Evolutionary conservation across 2,329 filamentous ascomycete genomes (phyloP).

Genomic region (Graphiopsis chlorocephala): DNA sequence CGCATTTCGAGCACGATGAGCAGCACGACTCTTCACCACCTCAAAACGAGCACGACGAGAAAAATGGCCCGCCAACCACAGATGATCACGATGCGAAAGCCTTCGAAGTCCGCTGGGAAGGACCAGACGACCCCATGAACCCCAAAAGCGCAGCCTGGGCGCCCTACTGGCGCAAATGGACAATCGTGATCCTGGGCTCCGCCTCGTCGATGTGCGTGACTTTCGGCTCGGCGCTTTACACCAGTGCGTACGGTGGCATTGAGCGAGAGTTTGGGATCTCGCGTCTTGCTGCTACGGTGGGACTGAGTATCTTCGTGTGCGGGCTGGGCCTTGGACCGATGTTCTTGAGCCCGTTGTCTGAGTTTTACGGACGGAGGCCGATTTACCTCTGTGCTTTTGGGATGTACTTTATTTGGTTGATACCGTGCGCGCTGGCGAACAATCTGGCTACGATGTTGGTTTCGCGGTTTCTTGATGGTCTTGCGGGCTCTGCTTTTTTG

Average conservation of each 20-base stretch:
- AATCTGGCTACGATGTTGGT: slow-evolving; percentile 67
- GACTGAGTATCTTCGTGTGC: slow-evolving; percentile 76
- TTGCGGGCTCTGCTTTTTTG: slow-evolving; percentile 62
- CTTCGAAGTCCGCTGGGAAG: slow-evolving; percentile 74
- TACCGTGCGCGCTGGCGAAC: slow-evolving; percentile 67
- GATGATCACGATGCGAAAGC: slow-evolving; percentile 29
- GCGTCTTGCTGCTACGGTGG: slow-evolving; percentile 71
- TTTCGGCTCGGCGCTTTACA: slow-evolving; percentile 53
- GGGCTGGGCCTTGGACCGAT: slow-evolving; percentile 62
- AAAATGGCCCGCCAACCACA: background rate
- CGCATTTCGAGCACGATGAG: slow-evolving; percentile 22
- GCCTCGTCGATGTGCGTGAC: slow-evolving; percentile 39
- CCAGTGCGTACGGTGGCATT: slow-evolving; percentile 39
- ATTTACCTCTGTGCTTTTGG: slow-evolving; percentile 68
- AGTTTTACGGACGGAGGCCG: slow-evolving; percentile 64
- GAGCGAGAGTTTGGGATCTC: slow-evolving; percentile 69
- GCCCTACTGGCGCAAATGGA: slow-evolving; percentile 65
- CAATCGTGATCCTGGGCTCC: slow-evolving; percentile 72
- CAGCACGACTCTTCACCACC: background rate
- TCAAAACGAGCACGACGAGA: slow-evolving; percentile 9
- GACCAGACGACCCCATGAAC: slow-evolving; percentile 68
- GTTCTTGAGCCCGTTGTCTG: slow-evolving; percentile 61
- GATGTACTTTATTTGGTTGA: slow-evolving; percentile 64
- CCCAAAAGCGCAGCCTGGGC: slow-evolving; percentile 63
- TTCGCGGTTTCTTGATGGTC: slow-evolving; percentile 71